Percentiles rank a stretch among this genome's conserved stretches.
Evolutionary conservation across 345 rosid species (phyloP).

Genomic region (Gossypium ekmanianum): DNA sequence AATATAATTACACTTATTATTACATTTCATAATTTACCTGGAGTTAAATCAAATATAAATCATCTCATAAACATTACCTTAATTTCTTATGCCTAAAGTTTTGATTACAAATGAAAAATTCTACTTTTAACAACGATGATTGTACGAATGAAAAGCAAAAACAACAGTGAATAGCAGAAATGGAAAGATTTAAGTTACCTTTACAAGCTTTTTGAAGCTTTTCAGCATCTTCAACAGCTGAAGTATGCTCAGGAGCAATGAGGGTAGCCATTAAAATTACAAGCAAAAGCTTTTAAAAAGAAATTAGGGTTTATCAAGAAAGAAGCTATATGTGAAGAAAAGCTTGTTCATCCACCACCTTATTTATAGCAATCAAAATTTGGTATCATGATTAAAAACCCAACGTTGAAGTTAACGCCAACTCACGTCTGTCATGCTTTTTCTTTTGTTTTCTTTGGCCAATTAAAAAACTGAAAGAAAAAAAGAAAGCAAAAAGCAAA

Average conservation of each 20-base stretch:
- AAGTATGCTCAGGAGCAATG: constrained; percentile 30
- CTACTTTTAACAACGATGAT: neutral
- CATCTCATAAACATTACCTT: too few species aligned
- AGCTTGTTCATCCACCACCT: neutral
- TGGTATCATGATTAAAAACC: neutral
- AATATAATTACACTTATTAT: too few species aligned
- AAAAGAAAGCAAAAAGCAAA: neutral
- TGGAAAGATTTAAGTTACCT: constrained; percentile 23
- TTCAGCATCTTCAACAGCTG: constrained; percentile 40
- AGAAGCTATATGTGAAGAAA: neutral
- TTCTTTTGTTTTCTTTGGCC: neutral
- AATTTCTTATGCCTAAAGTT: too few species aligned
- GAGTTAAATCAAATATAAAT: too few species aligned
- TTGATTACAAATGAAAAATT: too few species aligned
- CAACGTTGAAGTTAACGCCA: constrained; percentile 16
- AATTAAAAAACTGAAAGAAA: neutral
- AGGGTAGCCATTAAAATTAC: constrained; percentile 33
- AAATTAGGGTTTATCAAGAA: neutral
- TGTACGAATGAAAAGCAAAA: neutral
- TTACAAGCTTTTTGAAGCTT: constrained; percentile 33
- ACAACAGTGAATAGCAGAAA: neutral
- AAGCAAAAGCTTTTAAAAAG: neutral
- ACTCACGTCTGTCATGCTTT: neutral
- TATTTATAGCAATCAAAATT: neutral
- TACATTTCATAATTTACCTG: too few species aligned